Base-by-base conservation (phyloP, 352 stramenopile species). In the Phytopythium kandeliae region DNA sequence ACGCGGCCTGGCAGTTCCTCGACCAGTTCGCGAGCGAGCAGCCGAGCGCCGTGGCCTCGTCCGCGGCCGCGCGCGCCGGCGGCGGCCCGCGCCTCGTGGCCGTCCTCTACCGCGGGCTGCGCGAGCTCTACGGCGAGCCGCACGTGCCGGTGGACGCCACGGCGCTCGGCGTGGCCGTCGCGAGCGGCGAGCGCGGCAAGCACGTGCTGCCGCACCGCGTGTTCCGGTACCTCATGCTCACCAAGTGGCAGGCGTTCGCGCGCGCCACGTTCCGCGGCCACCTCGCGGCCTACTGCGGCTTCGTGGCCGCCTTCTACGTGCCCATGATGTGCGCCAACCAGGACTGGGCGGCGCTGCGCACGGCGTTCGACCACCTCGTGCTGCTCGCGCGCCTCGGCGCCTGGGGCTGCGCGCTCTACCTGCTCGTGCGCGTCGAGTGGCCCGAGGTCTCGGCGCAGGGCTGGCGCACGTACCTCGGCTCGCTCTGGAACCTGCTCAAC, bases 201-300 rank as follows among this genome's bases (percentile, higher is more conserved):
- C 54, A 61, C 19, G 69, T 86, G 37, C 53, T 88, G 7, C 72
- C 70, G n/a, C 76, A 88, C 46, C 67, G 71, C 43, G 51, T 79
- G 22, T 72, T 88, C 49, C 62, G 67, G 41, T 70, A 81, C 46
- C 51, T 85, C 16, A 58, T 85, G 37, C 60, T 53, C 26, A 58
- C 67, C 55, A 87, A 87, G 56, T 87, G 76, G 74, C 68, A 73
- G n/a, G 69, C 60, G 48, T 87, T 87, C 54, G 76, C 63, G 4
- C 55, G 60, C 7, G 28, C 50, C 28, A 77, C 78, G 62, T 87
- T 85, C 51, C 62, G 62, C 5, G 56, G 62, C 42, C 73, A 87
- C 50, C 76, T 87, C 16, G 52, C 55, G 12, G 69, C 63, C 5
- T 84, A 85, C 58, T 66, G 60, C 47, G 48, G 65, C 41, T 53